phyloP scores from a whole-genome alignment of 176 grass and related monocot genomes.

The Bolboschoenus planiculmis region DNA sequence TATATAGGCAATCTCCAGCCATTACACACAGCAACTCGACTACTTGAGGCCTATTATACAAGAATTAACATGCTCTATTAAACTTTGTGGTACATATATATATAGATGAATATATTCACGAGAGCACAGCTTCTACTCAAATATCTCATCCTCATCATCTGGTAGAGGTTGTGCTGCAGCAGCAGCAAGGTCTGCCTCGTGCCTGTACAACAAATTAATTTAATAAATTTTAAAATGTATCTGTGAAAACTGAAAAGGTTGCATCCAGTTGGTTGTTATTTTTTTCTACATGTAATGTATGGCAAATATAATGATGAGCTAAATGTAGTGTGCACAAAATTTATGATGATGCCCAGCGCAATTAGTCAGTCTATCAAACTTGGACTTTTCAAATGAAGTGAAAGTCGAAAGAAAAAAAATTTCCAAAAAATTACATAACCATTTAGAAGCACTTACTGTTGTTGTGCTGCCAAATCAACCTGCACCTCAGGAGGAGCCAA shows the following conservation, averaged over 20 bases:
- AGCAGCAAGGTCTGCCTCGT: constrained; percentile 52
- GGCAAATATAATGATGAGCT: not conserved
- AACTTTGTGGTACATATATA: not conserved
- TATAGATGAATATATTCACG: not conserved
- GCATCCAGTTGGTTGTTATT: too few relatives aligned
- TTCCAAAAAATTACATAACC: not conserved
- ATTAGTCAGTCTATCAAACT: not conserved
- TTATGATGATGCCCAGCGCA: not conserved
- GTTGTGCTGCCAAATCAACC: constrained; percentile 76
- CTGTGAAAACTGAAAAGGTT: not conserved
- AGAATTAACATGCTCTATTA: not conserved
- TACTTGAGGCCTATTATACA: not conserved
- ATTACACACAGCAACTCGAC: not conserved
- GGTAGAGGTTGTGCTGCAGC: constrained; percentile 72
- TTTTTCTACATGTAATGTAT: not conserved
- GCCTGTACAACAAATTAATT: constrained; percentile 26
- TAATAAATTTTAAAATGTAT: not conserved
- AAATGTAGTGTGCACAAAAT: not conserved
- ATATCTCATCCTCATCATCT: constrained; percentile 69
- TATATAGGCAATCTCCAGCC: not conserved
- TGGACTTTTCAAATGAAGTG: not conserved
- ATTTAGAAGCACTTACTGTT: constrained; percentile 45
- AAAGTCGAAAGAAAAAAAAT: not conserved
- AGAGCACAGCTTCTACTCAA: constrained; percentile 38
- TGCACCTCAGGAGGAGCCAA: constrained; percentile 76